Evolutionary conservation across 2,329 filamentous ascomycete species (phyloP), one percentile per base, ranked within the genome.

Genomic region (Xylaria sp.): DNA sequence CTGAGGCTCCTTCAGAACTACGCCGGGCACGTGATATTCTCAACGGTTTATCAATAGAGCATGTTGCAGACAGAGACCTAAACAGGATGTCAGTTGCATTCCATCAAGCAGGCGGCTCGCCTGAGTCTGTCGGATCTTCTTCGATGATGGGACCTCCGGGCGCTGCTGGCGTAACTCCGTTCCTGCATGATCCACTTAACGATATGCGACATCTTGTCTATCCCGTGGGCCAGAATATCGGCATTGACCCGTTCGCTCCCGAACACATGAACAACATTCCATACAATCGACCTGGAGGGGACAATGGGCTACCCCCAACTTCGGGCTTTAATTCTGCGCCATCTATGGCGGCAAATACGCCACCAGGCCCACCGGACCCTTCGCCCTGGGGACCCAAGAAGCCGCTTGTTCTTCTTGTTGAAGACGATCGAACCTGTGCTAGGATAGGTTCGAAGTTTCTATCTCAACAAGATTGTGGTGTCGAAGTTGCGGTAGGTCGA

Each of bases 231-330:
- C 90, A 94, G 72, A 96, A 91, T 0, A 93, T 97, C 72, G 94
- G 94, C 62, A 97, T 97, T 73, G 94, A 97, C 77, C 94, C 95
- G 1, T 96, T 97, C 86, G 94, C 95, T 77, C 92, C 93, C 74
- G 94, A 97, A 75, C 94, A 97, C 77, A 93, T 97, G 77, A 90
- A 95, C 82, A 97, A 97, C 78, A 97, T 97, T 65, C 93, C 94
- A 0, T 98, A 97, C 77, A 86, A 91, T 9, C 93, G 88, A 17
- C 85, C 92, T 2, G 93, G 92, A 66, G 84, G 85, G 59, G 82
- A 84, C 2, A 83, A 78, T 54, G 73, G 78, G 4, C 73, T 82
- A 58, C 78, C 80, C 20, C 80, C 85, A 63, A 79, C 81, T 68
- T 77, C 82, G n/a, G 80, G 83, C 13, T 73, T 76, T 38, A 77